Percentiles rank a stretch among this genome's conserved stretches.
Conservation (phyloP, 2,329 filamentous ascomycete genomes). For the Beauveria sp. region DNA sequence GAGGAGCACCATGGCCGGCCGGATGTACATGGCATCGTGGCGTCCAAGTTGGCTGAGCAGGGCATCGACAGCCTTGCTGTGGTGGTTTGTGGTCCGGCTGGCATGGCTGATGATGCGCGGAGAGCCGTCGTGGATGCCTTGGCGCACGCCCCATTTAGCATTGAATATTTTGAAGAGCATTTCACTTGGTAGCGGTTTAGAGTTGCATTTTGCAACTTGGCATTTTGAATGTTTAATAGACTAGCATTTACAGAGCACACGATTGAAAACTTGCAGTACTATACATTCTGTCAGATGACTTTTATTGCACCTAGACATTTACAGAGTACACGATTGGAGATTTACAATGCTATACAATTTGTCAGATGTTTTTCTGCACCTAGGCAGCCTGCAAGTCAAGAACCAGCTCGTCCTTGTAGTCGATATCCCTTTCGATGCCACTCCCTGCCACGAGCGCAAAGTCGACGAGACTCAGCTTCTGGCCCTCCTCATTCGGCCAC, state of each 20-base stretch:
- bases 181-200: constrained; percentile 30
- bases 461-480: constrained; percentile 14
- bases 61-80: constrained; percentile 28
- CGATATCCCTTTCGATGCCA: constrained; percentile 24
- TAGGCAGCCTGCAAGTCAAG: background rate
- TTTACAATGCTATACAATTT: too few relatives aligned
- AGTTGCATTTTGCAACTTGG: background rate
- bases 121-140: constrained; percentile 27
- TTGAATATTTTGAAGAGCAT: constrained; percentile 37
- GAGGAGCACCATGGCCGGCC: constrained; percentile 22
- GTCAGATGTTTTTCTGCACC: too few relatives aligned
- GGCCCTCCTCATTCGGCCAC: constrained; percentile 21
- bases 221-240: background rate
- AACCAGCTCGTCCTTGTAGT: constrained; percentile 22
- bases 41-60: constrained; percentile 17
- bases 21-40: constrained; percentile 25
- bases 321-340: background rate
- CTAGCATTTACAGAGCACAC: background rate
- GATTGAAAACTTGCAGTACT: too few relatives aligned
- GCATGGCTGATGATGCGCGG: constrained; percentile 37
- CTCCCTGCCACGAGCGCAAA: constrained; percentile 15
- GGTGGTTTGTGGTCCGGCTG: constrained; percentile 36
- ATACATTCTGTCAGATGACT: too few relatives aligned
- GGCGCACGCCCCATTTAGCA: constrained; percentile 16
- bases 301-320: background rate